Base-by-base conservation (phyloP, 768 basidiomycete species). In the Amanita exitialis region DNA sequence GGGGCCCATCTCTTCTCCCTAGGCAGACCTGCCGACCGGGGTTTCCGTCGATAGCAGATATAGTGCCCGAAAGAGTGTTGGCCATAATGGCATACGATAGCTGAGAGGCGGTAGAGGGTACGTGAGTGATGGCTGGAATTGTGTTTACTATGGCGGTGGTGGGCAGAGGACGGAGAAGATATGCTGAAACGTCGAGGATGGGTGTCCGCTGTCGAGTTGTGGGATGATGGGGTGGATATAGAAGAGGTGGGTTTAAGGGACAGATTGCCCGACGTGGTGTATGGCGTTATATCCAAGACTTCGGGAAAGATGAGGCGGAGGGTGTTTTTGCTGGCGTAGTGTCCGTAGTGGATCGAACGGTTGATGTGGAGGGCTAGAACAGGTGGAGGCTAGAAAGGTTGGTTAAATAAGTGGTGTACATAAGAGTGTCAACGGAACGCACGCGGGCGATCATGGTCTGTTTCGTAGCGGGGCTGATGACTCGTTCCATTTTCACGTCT, bases 51-150 rank as follows among this genome's bases (percentile, higher is more conserved):
- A 62, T 83, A 95, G 57, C 88, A 91, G 56, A 98, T 79, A 62
- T 95, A 99, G 62, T 99, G 95, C 4, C 95, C 95, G 61, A 88
- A 94, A 3, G 85, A 85, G 61, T 96, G 93, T 49, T 83, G 80
- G 12, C 95, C 95, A 61, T 83, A 95, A 65, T 98, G 95, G 58
- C 91, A 91, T 13, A 98, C 92, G 27, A 89, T 82, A 8, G 90
- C 83, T 2, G 82, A 67, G 32, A 98, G 77, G 42, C 92, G 80
- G 65, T 98, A 98, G 32, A 94, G 70, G n/a, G 81, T 83, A 41
- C 80, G 71, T n/a, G 76, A 72, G 3, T 64, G 54, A 64, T 41
- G 2, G 3, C 32, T 27, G 16, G 30, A 5, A 7, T 47, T 10
- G 16, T 18, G 45, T 13, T 47, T 21, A 3, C 18, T 15, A 16